Conservation (phyloP, 2,329 filamentous ascomycete genomes). For the Claviceps maximensis region DNA sequence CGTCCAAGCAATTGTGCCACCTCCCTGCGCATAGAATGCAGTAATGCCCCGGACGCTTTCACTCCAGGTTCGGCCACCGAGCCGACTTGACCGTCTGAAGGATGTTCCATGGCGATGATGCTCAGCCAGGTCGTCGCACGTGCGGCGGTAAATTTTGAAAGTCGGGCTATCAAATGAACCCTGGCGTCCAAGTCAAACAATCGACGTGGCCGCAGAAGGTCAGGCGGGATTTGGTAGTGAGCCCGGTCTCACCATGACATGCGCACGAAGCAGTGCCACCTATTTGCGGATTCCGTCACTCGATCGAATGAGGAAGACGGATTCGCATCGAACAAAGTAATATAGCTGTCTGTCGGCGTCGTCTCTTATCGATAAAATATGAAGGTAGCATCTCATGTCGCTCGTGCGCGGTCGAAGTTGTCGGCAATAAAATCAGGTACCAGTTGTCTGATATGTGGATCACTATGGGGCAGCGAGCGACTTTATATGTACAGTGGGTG, state of each 20-base stretch:
- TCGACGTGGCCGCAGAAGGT: background rate
- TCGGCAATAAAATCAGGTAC: no score
- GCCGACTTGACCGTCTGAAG: slow-evolving; percentile 24
- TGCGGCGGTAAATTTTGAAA: background rate
- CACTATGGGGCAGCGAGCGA: no score
- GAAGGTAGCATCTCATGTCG: background rate
- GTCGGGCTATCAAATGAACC: background rate
- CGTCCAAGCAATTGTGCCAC: slow-evolving; percentile 66
- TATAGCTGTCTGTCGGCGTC: background rate
- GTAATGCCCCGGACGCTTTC: slow-evolving; percentile 48
- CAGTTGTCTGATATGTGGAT: no score
- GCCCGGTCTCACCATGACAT: background rate
- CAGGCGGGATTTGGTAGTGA: background rate
- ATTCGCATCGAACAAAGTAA: background rate
- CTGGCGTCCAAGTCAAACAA: background rate
- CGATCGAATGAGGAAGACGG: background rate
- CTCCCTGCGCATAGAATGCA: slow-evolving; percentile 51
- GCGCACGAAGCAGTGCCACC: background rate
- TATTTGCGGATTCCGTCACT: background rate
- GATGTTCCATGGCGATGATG: slow-evolving; percentile 16
- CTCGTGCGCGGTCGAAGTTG: no score
- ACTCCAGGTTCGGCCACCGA: slow-evolving; percentile 50
- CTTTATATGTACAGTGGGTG: no score
- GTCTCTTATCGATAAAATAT: background rate
- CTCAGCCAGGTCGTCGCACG: background rate